A percentile compares a stretch with the other conserved stretches of the same genome.
Conservation (phyloP, 2,329 filamentous ascomycete species). For the Parastagonospora nodorum region DNA sequence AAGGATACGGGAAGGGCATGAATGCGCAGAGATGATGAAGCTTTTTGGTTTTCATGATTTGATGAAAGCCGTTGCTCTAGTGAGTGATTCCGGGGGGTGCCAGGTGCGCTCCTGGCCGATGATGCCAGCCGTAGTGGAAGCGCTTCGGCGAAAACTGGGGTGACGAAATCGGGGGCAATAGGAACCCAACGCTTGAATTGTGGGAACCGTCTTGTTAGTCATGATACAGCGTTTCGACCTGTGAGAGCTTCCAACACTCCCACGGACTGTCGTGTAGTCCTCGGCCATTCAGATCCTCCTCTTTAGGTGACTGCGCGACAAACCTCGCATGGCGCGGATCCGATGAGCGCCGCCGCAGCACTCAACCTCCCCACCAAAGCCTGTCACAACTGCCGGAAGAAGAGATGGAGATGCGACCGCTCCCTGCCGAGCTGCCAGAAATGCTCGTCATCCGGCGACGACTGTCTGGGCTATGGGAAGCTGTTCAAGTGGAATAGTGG, state of each 20-base stretch:
- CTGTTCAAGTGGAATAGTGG: constrained; percentile 65
- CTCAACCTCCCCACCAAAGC: constrained; percentile 45
- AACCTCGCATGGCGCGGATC: constrained; percentile 35
- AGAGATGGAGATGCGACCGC: constrained; percentile 66
- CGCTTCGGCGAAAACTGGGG: neutral
- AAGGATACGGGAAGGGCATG: too few species aligned
- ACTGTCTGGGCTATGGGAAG: constrained; percentile 67
- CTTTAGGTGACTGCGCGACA: constrained; percentile 27
- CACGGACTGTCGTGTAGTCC: constrained; percentile 17
- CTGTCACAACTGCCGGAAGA: constrained; percentile 67
- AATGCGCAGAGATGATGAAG: neutral
- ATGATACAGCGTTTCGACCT: constrained; percentile 8
- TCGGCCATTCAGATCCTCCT: constrained; percentile 3
- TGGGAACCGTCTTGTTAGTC: constrained; percentile 13
- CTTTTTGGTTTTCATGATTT: neutral
- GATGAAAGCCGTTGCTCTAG: too few species aligned
- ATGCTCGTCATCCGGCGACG: constrained; percentile 60
- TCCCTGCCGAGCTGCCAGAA: constrained; percentile 65
- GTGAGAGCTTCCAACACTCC: constrained; percentile 8
- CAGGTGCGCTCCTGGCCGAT: constrained; percentile 14
- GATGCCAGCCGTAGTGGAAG: constrained; percentile 14
- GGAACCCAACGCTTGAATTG: constrained; percentile 5
- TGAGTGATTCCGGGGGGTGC: neutral
- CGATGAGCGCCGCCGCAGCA: constrained; percentile 37
- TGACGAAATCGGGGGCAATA: constrained; percentile 15